A percentile compares a stretch with the other conserved stretches of the same genome.
phyloP scores from a whole-genome alignment of 2,329 filamentous ascomycete genomes.

The Ophiocordyceps robertsii region DNA sequence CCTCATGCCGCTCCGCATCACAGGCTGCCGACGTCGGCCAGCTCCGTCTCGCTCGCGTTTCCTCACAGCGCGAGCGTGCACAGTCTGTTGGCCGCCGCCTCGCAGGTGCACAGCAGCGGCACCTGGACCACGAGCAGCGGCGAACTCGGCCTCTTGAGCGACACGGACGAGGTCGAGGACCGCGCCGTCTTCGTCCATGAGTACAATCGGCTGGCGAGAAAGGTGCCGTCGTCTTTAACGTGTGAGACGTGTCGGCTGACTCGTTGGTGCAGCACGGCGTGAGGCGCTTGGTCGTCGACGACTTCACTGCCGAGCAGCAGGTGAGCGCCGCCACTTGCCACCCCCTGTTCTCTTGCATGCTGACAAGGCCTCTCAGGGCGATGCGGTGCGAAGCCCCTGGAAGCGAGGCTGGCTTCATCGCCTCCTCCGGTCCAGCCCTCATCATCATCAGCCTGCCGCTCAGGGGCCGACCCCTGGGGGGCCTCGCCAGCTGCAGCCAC shows the following conservation, averaged over 20 bases:
- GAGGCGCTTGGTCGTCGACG: slow-evolving; percentile 22
- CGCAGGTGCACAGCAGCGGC: slow-evolving; percentile 27
- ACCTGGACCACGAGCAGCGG: slow-evolving; percentile 46
- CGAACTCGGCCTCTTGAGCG: slow-evolving; percentile 30
- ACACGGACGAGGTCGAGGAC: slow-evolving; percentile 35
- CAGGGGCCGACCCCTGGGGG: slow-evolving; percentile 1
- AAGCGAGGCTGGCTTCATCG: slow-evolving; percentile 25
- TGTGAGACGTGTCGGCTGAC: not conserved
- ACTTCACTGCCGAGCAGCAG: slow-evolving; percentile 15
- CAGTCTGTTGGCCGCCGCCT: slow-evolving; percentile 7
- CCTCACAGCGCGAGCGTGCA: slow-evolving; percentile 13
- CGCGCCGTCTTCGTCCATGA: slow-evolving; percentile 36
- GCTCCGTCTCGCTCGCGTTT: slow-evolving; percentile 11
- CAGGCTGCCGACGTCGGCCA: slow-evolving; percentile 11
- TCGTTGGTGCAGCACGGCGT: slow-evolving; percentile 35
- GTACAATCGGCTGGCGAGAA: slow-evolving; percentile 47
- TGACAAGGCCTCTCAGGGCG: slow-evolving; percentile 5
- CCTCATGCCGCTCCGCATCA: slow-evolving; percentile 4
- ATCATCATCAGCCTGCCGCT: slow-evolving; percentile 6
- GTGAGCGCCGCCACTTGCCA: not conserved
- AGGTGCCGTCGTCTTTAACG: slow-evolving; percentile 22
- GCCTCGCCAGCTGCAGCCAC: slow-evolving; percentile 6
- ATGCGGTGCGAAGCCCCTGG: slow-evolving; percentile 8
- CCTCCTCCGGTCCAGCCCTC: slow-evolving; percentile 15
- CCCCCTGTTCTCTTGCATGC: not conserved